These are phyloP conservation scores for Fusarium sp. DNA, from an alignment of 2,329 filamentous ascomycete species.

Conservation along the genomic window DNA sequence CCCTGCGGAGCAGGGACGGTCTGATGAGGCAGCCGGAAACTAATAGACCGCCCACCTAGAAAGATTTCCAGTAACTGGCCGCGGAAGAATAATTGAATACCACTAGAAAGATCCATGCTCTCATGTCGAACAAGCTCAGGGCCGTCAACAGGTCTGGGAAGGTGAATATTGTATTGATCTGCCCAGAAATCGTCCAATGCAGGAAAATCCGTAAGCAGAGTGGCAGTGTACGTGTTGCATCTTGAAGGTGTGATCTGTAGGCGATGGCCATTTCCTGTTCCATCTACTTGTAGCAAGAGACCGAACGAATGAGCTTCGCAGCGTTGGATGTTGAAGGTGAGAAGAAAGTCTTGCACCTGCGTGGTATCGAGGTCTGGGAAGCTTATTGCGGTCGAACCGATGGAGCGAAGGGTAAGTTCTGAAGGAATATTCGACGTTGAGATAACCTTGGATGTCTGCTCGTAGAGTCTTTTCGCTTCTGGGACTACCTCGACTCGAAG, in stretches of 20 bases:
- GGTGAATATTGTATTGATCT: conserved; percentile 54
- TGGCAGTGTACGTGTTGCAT: conserved; percentile 46
- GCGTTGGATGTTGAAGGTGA: conserved; percentile 45
- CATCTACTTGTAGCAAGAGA: conserved; percentile 49
- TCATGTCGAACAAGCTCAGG: conserved; percentile 55
- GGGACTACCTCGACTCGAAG: conserved; percentile 46
- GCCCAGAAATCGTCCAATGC: conserved; percentile 58
- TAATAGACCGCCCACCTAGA: conserved; percentile 50
- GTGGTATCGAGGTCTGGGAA: conserved; percentile 44
- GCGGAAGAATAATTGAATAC: conserved; percentile 47
- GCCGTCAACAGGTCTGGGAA: conserved; percentile 53
- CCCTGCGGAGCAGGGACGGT: conserved; percentile 14
- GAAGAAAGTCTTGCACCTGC: conserved; percentile 37
- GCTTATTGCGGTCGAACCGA: conserved; percentile 45
- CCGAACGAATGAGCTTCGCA: conserved; percentile 51
- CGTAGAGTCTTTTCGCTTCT: conserved; percentile 41
- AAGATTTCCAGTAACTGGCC: conserved; percentile 50
- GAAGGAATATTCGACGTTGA: conserved; percentile 39
- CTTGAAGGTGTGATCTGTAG: conserved; percentile 45
- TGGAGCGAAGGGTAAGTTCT: conserved; percentile 45
- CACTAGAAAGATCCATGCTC: conserved; percentile 44
- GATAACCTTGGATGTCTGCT: conserved; percentile 32
- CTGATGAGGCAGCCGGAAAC: conserved; percentile 48
- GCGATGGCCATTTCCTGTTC: conserved; percentile 46
- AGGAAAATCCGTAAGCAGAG: conserved; percentile 51